Conservation (phyloP, 306 rosid genomes). For the Cucumis melo region DNA sequence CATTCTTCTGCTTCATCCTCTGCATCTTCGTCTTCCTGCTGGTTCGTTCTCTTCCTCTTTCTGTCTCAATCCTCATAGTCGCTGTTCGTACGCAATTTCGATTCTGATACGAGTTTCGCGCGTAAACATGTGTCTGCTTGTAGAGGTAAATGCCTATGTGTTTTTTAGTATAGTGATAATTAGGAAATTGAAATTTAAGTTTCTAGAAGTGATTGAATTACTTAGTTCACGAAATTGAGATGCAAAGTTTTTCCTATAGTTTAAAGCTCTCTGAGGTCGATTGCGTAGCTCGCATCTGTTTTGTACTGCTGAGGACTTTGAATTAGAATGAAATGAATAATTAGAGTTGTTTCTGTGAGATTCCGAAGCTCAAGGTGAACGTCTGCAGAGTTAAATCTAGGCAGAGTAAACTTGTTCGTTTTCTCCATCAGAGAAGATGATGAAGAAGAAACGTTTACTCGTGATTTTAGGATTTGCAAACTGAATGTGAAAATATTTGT, state of each 20-base stretch:
- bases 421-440: background rate
- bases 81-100: background rate
- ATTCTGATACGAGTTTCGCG: constrained; percentile 2
- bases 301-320: background rate
- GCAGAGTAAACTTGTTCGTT: background rate
- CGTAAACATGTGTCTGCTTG: background rate
- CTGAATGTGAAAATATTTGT: background rate
- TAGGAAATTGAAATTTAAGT: background rate
- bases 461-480: background rate
- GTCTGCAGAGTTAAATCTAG: background rate
- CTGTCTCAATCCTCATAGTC: constrained; percentile 7
- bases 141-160: background rate
- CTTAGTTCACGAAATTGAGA: background rate
- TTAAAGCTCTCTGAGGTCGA: constrained; percentile 4
- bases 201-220: background rate
- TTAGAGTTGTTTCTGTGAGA: background rate
- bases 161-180: background rate
- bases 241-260: constrained; percentile 2
- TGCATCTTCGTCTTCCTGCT: constrained; percentile 38
- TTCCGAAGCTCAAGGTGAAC: background rate
- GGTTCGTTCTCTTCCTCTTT: constrained; percentile 10
- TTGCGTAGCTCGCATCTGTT: background rate
- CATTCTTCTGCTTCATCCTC: constrained; percentile 41
- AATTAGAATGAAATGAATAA: background rate
- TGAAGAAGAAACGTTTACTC: background rate